phyloP scores from a whole-genome alignment of 208 protist species.

The Porcisia hertigi region DNA sequence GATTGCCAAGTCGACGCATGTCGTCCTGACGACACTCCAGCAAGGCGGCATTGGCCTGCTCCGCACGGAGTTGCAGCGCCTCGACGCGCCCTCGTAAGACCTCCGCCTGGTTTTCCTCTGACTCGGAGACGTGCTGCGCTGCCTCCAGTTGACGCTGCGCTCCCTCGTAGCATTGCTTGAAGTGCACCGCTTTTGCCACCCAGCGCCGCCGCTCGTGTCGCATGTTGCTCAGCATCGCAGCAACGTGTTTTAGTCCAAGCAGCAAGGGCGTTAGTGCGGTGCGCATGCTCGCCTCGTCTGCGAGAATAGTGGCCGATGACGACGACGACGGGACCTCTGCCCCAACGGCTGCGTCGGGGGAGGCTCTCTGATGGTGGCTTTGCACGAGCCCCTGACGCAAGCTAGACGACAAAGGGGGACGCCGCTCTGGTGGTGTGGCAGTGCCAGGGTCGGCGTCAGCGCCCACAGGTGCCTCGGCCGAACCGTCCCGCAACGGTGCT shows the following conservation, averaged over 20 bases:
- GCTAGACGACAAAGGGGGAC: background rate
- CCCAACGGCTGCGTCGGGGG: background rate
- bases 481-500: background rate
- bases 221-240: conserved; percentile 16
- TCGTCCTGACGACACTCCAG: conserved; percentile 27
- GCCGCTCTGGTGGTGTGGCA: conserved; percentile 4
- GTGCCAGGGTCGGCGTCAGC: background rate
- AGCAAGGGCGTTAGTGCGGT: conserved; percentile 20
- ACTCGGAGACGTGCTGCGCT: background rate
- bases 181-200: conserved; percentile 5
- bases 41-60: conserved; percentile 10
- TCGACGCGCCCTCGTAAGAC: conserved; percentile 4
- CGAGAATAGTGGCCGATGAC: background rate
- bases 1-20: conserved; percentile 15
- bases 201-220: conserved; percentile 13
- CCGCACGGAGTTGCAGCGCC: conserved; percentile 19
- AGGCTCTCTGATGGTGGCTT: background rate
- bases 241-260: conserved; percentile 25
- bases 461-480: background rate
- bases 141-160: conserved; percentile 11
- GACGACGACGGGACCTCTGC: background rate
- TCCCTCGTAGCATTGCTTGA: background rate
- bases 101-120: conserved; percentile 9
- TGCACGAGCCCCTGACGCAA: conserved; percentile 7
- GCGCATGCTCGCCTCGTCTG: conserved; percentile 15